Percentiles rank a stretch among this genome's conserved stretches.
Evolutionary conservation across 768 basidiomycete species (phyloP).

Genomic region (Tulasnella sp.): DNA sequence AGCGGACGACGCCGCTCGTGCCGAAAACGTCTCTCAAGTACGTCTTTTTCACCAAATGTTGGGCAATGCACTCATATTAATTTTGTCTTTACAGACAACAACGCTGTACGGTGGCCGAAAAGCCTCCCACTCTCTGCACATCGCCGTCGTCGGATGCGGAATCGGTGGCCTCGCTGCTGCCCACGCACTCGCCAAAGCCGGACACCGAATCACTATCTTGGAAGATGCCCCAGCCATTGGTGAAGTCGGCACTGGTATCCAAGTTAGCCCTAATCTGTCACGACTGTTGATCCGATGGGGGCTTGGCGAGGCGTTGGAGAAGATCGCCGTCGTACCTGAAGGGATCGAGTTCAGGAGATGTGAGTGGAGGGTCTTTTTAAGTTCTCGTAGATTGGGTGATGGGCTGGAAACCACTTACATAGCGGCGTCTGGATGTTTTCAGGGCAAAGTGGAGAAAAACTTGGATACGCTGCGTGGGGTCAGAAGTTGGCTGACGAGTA

Average conservation of each 20-base stretch:
- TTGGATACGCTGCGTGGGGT: slow-evolving; percentile 42
- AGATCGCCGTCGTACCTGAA: slow-evolving; percentile 36
- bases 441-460: slow-evolving; percentile 40
- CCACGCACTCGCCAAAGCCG: slow-evolving; percentile 46
- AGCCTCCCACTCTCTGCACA: slow-evolving; percentile 35
- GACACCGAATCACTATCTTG: slow-evolving; percentile 53
- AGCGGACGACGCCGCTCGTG: slow-evolving; percentile 8
- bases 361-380: slow-evolving; percentile 5
- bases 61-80: background rate
- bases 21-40: slow-evolving; percentile 9
- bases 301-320: slow-evolving; percentile 38
- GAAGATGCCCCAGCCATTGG: slow-evolving; percentile 43
- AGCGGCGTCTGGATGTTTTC: background rate
- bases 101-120: slow-evolving; percentile 26
- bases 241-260: slow-evolving; percentile 30
- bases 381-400: background rate
- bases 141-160: slow-evolving; percentile 48
- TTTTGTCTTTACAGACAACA: background rate
- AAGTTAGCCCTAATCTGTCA: slow-evolving; percentile 52
- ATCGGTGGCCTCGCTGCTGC: slow-evolving; percentile 51
- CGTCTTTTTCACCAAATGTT: background rate
- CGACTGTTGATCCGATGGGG: slow-evolving; percentile 50
- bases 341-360: slow-evolving; percentile 39
- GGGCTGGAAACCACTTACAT: background rate
- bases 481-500: slow-evolving; percentile 38